These are phyloP conservation scores for Thraustochytrium striatum DNA, from an alignment of 352 stramenopile genomes.

Conservation along the genomic window DNA sequence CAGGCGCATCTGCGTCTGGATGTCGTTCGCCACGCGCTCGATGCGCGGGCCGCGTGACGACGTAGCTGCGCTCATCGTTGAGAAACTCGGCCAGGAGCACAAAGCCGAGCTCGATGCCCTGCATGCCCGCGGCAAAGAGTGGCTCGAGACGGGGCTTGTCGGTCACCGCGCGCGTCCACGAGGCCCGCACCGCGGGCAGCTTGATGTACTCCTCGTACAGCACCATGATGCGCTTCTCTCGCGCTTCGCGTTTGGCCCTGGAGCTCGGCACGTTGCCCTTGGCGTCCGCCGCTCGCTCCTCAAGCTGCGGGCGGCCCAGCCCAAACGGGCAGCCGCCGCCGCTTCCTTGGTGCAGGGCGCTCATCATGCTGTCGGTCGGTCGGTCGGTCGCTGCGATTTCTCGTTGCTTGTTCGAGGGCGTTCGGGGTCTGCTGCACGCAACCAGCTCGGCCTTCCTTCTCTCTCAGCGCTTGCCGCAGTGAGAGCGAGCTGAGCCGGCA, in stretches of 20 bases:
- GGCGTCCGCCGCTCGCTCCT: not conserved
- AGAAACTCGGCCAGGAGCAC: conserved; percentile 53
- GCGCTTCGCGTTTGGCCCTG: conserved; percentile 18
- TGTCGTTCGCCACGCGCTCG: conserved; percentile 52
- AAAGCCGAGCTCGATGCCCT: conserved; percentile 53
- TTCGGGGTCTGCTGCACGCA: no score
- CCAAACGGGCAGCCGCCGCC: not conserved
- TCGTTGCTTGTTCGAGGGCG: no score
- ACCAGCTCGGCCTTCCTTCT: no score
- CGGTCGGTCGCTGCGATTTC: no score
- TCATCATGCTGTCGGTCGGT: no score
- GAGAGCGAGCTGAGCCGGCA: no score
- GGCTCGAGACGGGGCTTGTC: conserved; percentile 51
- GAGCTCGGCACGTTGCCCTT: not conserved
- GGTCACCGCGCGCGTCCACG: conserved; percentile 43
- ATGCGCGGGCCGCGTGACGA: conserved; percentile 53
- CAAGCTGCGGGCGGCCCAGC: not conserved
- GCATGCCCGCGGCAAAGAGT: conserved; percentile 50
- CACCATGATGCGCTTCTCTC: conserved; percentile 21
- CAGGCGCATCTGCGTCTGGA: conserved; percentile 50
- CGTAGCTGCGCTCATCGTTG: conserved; percentile 50
- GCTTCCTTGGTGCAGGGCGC: no score
- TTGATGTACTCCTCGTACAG: conserved; percentile 51
- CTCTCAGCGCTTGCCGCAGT: no score
- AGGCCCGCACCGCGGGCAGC: not conserved